Base-by-base conservation (phyloP, 352 stramenopile genomes). In the Aphanomyces stellatus region DNA sequence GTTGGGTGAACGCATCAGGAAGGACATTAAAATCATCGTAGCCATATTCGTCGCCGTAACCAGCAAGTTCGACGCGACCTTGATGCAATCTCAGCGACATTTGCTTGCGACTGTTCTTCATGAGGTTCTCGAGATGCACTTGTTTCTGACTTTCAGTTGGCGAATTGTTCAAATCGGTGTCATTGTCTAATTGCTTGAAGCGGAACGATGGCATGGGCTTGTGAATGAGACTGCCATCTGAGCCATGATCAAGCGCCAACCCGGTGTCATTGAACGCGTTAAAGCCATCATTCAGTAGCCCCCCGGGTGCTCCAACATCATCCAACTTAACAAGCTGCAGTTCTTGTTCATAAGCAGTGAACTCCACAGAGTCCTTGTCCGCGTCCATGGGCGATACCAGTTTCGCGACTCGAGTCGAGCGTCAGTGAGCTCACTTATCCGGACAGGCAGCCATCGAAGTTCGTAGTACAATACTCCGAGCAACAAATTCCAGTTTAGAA, bases 61-160 rank as follows among this genome's bases (percentile, higher is more conserved):
- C 55, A n/a, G 55, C 55, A 11, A 94, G 67, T 68, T 94, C 85
- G 25, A 94, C 79, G 40, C 82, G 76, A 43, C 72, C 77, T 7
- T 79, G 80, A 27, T 83, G 79, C 22, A 94, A 41, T 4, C 82
- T 78, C 28, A 94, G 81, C 0, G 85, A 89, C 11, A 94, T 69
- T 62, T 93, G 81, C 53, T 88, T 17, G 5, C 55, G 53, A 62
- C 30, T 42, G 10, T 17, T 62, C 34, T 51, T 24, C n/a, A 35
- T 34, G 24, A 64, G 40, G 30, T 46, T 37, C 24, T 48, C 77
- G 37, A 86, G 69, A 4, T 85, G 75, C 7, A 74, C 71, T 27
- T 40, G 60, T 1, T 33, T 37, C 35, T 56, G 40, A 15, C 27
- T 27, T 27, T 37, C 60, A 11, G 60, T 59, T 4, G 74, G 72